Percentiles rank a stretch among this genome's conserved stretches.
phyloP scores from a whole-genome alignment of 192 early-diverging fungal genomes.

The Chytriomyces sp. region DNA sequence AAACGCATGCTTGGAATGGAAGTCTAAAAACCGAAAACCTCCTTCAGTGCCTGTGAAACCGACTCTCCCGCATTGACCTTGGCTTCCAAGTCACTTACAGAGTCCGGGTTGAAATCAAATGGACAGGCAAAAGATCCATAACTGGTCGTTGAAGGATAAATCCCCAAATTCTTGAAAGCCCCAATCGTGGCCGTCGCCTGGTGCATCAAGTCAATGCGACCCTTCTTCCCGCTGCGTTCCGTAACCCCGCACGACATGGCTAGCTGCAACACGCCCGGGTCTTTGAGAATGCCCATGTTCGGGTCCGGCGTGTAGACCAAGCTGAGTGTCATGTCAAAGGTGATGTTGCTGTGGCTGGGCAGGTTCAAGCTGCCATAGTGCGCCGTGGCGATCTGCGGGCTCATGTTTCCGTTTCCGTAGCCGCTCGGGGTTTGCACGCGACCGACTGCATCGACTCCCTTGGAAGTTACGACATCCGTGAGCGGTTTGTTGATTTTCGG shows the following conservation, averaged over 20 bases:
- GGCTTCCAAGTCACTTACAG: not conserved
- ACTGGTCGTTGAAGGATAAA: not conserved
- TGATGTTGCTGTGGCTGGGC: constrained; percentile 5
- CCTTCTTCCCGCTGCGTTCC: not conserved
- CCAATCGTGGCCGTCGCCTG: not conserved
- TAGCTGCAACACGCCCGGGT: constrained; percentile 26
- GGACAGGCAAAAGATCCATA: not conserved
- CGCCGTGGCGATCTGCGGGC: constrained; percentile 22
- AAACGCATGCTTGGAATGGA: not conserved
- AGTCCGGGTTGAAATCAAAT: not conserved
- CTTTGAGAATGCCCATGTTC: constrained; percentile 16
- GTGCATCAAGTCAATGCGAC: not conserved
- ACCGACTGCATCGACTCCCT: too few relatives aligned
- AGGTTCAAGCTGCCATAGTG: not conserved
- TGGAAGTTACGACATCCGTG: not conserved
- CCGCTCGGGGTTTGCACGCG: too few relatives aligned
- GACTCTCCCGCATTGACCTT: not conserved
- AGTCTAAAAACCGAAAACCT: not conserved
- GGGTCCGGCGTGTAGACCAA: constrained; percentile 13
- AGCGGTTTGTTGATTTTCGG: not conserved
- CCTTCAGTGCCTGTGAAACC: not conserved
- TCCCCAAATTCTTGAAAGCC: not conserved
- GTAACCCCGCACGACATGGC: constrained; percentile 25
- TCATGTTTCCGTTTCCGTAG: too few relatives aligned
- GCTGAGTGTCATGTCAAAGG: constrained; percentile 33